Evolutionary conservation across 371 early-diverging fungal genomes (phyloP), one percentile per base, ranked within the genome.

Genomic region (Saksenaea oblongispora): DNA sequence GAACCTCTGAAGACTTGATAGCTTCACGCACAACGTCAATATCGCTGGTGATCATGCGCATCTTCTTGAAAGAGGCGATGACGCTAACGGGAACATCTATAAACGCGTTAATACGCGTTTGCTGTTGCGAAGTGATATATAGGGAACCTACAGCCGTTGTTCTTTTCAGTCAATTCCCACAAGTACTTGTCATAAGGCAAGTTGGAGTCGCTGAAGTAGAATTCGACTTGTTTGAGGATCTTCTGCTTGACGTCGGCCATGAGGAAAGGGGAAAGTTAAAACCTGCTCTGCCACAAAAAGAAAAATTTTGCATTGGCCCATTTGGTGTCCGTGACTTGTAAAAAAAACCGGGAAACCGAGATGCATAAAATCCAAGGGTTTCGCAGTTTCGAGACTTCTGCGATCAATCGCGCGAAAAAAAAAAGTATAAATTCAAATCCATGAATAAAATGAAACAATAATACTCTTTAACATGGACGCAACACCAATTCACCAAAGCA

Each of bases 191-290:
- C 93, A 51, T 74, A 82, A 61, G 87, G 89, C 62, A 93, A 75
- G 77, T 91, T 93, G 42, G 86, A 80, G 64, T 93, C 91, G 71
- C 87, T 82, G 65, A 93, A 91, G 75, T 93, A 93, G 74, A 89
- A 91, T 73, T 90, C 87, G 63, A 92, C 85, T 73, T 92, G 93
- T 65, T 84, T 82, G 28, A 84, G 71, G 55, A 92, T 84, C 76
- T 87, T 86, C 61, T 73, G 71, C 56, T 80, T 76, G 5, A 62
- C 61, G n/a, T 72, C 75, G 26, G 68, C 57, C 58, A 61, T 41
- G 54, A 17, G n/a, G 11, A n/a, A 47, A 47, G 22, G 2, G 24
- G 24, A 18, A 18, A 22, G 22, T 18, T 18, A 47, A 47, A 47
- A 47, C 8, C 4, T 18, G 10, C 10, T 10, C n/a, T 18, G 22